A percentile compares a stretch with the other conserved stretches of the same genome.
phyloP scores from a whole-genome alignment of 1,284 basidiomycete species.

The Ustilago shanxiensis region DNA sequence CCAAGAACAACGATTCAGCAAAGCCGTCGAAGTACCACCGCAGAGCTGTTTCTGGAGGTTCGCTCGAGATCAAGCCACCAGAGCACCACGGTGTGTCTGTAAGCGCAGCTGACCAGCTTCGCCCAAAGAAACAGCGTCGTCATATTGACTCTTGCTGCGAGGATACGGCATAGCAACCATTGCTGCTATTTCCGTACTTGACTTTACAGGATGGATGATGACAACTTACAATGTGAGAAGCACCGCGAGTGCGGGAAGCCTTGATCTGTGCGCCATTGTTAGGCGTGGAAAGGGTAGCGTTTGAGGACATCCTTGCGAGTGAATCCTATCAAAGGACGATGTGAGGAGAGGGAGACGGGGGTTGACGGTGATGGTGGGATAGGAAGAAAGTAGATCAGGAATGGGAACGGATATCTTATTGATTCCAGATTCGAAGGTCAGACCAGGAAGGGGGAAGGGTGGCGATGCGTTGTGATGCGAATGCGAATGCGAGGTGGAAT shows the following conservation, averaged over 20 bases:
- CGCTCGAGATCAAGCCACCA: neutral
- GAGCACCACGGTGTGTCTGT: neutral
- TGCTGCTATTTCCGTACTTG: neutral
- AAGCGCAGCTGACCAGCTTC: neutral
- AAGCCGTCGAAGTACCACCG: neutral
- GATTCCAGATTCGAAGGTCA: too few relatives aligned
- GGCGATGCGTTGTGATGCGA: constrained; percentile 22
- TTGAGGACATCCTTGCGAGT: constrained; percentile 48
- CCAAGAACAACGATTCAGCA: neutral
- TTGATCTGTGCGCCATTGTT: constrained; percentile 62
- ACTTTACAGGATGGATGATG: neutral
- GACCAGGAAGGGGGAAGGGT: neutral
- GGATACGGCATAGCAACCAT: neutral
- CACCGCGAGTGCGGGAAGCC: constrained; percentile 66
- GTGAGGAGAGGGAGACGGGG: neutral
- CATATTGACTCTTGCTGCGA: neutral
- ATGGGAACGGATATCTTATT: constrained; percentile 21
- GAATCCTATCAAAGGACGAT: neutral
- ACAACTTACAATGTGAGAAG: constrained; percentile 67
- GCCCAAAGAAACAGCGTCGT: neutral
- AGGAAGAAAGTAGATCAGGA: neutral
- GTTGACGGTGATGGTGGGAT: constrained; percentile 6
- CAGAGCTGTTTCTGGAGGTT: too few relatives aligned
- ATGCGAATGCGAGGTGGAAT: neutral
- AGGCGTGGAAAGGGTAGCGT: constrained; percentile 63